Conservation (phyloP, 1,139 yeast genomes). For the Taphrina sp. region DNA sequence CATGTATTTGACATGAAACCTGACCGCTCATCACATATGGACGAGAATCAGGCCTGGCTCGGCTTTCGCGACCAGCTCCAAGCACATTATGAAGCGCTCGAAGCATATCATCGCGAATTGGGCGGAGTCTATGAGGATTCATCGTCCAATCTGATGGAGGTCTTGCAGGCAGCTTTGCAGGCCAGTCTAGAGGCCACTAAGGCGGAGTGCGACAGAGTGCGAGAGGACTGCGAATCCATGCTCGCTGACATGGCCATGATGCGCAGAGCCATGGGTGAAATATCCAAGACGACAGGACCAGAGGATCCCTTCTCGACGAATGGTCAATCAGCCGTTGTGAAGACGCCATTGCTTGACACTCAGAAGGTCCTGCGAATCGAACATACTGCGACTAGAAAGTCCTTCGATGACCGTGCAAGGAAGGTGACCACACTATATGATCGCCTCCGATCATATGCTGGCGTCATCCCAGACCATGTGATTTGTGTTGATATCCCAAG, state of each 20-base stretch:
- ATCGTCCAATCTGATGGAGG: conserved; percentile 21
- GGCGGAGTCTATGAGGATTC: conserved; percentile 29
- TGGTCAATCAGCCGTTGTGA: neutral
- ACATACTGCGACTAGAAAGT: conserved; percentile 10
- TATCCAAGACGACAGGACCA: neutral
- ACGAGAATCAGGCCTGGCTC: conserved; percentile 14
- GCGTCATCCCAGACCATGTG: neutral
- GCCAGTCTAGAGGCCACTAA: conserved; percentile 21
- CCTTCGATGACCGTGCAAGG: conserved; percentile 14
- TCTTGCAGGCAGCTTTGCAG: conserved; percentile 26
- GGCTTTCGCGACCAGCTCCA: conserved; percentile 23
- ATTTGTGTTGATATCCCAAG: conserved; percentile 5
- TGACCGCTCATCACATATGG: too few relatives aligned
- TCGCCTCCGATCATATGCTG: neutral
- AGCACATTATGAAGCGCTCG: conserved; percentile 20
- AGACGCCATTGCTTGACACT: conserved; percentile 23
- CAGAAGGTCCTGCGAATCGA: conserved; percentile 19
- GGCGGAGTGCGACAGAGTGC: conserved; percentile 20
- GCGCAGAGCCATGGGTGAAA: conserved; percentile 26
- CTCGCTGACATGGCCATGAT: conserved; percentile 19
- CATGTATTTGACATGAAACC: too few relatives aligned
- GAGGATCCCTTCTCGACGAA: conserved; percentile 13
- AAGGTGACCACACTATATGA: conserved; percentile 11
- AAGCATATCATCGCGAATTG: conserved; percentile 15
- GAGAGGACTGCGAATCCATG: conserved; percentile 21